Percentiles rank a stretch among this genome's conserved stretches.
These are phyloP conservation scores for Arabis alpina DNA, from an alignment of 345 rosid species.

Conservation along the genomic window DNA sequence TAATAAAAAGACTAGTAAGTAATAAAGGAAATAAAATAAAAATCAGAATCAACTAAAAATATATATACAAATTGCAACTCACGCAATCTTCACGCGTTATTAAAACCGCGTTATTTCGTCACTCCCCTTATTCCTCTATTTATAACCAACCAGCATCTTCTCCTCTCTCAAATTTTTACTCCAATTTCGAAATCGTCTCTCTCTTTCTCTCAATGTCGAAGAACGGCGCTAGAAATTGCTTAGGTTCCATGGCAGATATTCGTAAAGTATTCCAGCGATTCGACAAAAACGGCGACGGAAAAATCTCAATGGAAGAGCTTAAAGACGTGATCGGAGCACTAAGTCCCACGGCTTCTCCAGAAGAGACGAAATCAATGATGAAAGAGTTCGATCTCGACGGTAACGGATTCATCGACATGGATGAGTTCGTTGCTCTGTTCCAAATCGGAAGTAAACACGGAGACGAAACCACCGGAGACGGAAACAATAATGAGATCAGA, in stretches of 20 bases:
- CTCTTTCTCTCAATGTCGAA: too few relatives aligned
- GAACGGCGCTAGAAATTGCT: too few relatives aligned
- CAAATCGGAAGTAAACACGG: conserved; percentile 11
- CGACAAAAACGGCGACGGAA: conserved; percentile 88
- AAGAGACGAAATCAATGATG: conserved; percentile 63
- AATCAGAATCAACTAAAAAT: conserved; percentile 15
- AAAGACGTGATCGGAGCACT: conserved; percentile 57
- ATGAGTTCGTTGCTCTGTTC: conserved; percentile 59
- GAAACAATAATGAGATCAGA: conserved; percentile 19
- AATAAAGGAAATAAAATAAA: background rate
- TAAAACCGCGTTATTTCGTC: conserved; percentile 41
- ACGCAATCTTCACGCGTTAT: conserved; percentile 43
- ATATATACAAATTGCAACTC: background rate
- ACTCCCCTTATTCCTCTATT: conserved; percentile 10
- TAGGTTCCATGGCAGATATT: conserved; percentile 59
- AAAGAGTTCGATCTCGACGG: conserved; percentile 85
- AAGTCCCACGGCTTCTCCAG: conserved; percentile 49
- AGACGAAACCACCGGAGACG: too few relatives aligned
- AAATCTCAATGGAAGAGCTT: conserved; percentile 71
- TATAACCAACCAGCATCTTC: conserved; percentile 12
- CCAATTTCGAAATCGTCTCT: background rate
- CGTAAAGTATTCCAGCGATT: conserved; percentile 58
- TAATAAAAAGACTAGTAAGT: too few relatives aligned
- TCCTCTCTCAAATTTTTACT: conserved; percentile 18
- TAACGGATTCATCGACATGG: conserved; percentile 67